A percentile compares a stretch with the other conserved stretches of the same genome.
These are phyloP conservation scores for Apiospora aurea DNA, from an alignment of 2,329 filamentous ascomycete species.

Conservation along the genomic window DNA sequence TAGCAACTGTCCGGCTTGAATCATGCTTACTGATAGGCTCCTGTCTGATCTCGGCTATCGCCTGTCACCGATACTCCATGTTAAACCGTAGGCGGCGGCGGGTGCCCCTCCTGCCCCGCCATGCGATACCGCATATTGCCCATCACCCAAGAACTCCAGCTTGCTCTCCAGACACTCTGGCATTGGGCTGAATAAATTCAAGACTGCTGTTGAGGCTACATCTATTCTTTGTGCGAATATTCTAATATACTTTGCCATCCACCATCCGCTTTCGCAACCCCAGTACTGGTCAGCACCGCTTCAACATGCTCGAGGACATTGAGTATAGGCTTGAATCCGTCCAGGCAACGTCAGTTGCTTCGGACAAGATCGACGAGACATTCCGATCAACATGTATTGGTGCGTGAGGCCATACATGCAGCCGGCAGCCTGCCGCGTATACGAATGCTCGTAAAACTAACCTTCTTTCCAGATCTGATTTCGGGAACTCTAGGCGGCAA, in stretches of 20 bases:
- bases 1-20: neutral
- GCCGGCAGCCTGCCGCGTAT: neutral
- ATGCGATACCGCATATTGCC: slow-evolving; percentile 3
- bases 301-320: slow-evolving; percentile 48
- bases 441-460: slow-evolving; percentile 7
- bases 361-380: slow-evolving; percentile 65
- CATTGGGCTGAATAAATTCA: neutral
- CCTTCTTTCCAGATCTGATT: slow-evolving; percentile 59
- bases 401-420: slow-evolving; percentile 38
- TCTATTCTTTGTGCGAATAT: neutral
- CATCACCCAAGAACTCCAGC: slow-evolving; percentile 11
- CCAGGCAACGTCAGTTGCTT: slow-evolving; percentile 54
- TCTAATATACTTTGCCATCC: neutral
- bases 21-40: neutral
- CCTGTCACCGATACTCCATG: neutral
- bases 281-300: neutral
- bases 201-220: neutral
- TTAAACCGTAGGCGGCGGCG: neutral
- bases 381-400: slow-evolving; percentile 69
- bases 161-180: slow-evolving; percentile 12
- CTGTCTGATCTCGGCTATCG: slow-evolving; percentile 13
- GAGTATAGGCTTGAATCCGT: slow-evolving; percentile 65
- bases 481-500: slow-evolving; percentile 68
- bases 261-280: neutral
- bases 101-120: slow-evolving; percentile 20